A percentile compares a stretch with the other conserved stretches of the same genome.
Conservation (phyloP, 1,284 basidiomycete species). For the Mycosarcoma maydis region DNA sequence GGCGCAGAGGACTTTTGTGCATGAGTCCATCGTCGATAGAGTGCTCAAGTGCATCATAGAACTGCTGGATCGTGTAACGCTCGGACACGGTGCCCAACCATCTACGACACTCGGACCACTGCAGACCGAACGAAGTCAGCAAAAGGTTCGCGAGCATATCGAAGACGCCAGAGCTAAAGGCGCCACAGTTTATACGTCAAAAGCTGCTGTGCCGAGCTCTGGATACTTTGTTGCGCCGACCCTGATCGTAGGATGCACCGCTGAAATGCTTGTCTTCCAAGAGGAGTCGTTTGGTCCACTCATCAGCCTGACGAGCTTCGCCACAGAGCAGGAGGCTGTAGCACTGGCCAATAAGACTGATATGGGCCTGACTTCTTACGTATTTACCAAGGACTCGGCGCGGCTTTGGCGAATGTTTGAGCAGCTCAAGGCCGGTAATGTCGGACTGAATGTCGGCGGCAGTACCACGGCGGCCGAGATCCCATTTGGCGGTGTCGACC, state of each 20-base stretch:
- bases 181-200: constrained; percentile 78
- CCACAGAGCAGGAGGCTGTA: constrained; percentile 90
- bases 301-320: constrained; percentile 76
- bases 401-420: constrained; percentile 95
- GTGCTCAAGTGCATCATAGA: constrained; percentile 83
- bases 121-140: constrained; percentile 83
- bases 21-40: constrained; percentile 76
- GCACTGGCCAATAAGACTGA: constrained; percentile 83
- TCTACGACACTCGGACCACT: constrained; percentile 86
- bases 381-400: constrained; percentile 76
- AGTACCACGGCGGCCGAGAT: constrained; percentile 59
- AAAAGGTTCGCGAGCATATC: constrained; percentile 88
- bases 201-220: constrained; percentile 75
- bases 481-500: constrained; percentile 87
- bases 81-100: constrained; percentile 88
- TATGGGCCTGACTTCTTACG: constrained; percentile 78
- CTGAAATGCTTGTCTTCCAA: constrained; percentile 70
- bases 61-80: constrained; percentile 85
- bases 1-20: constrained; percentile 71
- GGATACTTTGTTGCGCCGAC: constrained; percentile 86
- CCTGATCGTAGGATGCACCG: constrained; percentile 81
- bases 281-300: constrained; percentile 67
- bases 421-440: constrained; percentile 94
- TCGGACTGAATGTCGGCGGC: constrained; percentile 72
- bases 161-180: constrained; percentile 85